A percentile compares a stretch with the other conserved stretches of the same genome.
Conservation (phyloP, 2,329 filamentous ascomycete species). For the Chaetomium globosum region DNA sequence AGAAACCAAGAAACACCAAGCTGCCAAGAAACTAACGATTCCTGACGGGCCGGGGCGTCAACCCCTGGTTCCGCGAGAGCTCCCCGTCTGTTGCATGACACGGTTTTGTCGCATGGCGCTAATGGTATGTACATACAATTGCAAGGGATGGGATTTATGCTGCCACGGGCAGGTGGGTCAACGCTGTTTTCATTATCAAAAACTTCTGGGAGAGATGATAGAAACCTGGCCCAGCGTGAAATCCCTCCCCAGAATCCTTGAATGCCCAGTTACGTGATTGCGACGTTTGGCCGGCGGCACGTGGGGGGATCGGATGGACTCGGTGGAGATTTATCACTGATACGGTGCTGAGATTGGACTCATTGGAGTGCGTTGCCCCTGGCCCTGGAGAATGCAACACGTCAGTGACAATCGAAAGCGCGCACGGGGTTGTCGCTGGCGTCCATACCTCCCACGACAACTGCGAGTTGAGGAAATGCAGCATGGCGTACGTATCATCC, state of each 20-base stretch:
- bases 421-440: background rate
- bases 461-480: slow-evolving; percentile 27
- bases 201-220: background rate
- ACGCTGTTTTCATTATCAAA: background rate
- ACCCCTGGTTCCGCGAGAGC: background rate
- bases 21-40: background rate
- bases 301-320: background rate
- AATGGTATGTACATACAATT: background rate
- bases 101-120: background rate
- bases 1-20: background rate
- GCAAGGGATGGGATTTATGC: background rate
- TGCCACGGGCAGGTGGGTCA: background rate
- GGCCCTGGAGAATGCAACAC: slow-evolving; percentile 1
- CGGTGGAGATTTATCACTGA: background rate
- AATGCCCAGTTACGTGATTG: background rate
- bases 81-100: slow-evolving; percentile 2
- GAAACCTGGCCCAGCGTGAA: background rate
- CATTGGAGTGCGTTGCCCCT: background rate
- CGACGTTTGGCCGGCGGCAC: background rate
- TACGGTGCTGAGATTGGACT: background rate
- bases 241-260: background rate
- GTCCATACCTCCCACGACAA: slow-evolving; percentile 9
- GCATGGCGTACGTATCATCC: slow-evolving; percentile 30
- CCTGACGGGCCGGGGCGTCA: background rate
- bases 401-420: background rate